Percentiles rank a stretch among this genome's conserved stretches.
Evolutionary conservation across 2,329 filamentous ascomycete species (phyloP).

Genomic region (Chrysosporium keratinophilum): DNA sequence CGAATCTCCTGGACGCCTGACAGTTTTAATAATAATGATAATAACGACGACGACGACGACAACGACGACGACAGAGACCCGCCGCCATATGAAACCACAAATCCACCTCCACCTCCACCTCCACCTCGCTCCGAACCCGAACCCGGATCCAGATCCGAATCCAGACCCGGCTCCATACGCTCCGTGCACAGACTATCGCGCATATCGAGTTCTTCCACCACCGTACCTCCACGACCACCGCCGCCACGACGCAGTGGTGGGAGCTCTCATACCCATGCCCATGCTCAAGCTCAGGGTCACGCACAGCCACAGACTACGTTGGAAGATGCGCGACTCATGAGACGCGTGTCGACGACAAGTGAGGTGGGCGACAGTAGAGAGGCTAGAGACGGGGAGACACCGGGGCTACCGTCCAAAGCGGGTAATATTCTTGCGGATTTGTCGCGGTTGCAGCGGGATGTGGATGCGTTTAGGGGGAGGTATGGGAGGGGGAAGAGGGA

Average conservation of each 20-base stretch:
- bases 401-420: slow-evolving; percentile 33
- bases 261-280: slow-evolving; percentile 31
- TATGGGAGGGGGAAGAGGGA: slow-evolving; percentile 17
- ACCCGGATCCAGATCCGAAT: no score
- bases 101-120: no score
- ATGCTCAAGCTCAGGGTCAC: no score
- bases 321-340: slow-evolving; percentile 27
- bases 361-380: background rate
- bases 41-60: no score
- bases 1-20: background rate
- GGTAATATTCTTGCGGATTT: slow-evolving; percentile 62
- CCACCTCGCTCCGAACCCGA: no score
- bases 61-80: no score
- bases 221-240: slow-evolving; percentile 36
- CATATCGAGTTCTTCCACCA: slow-evolving; percentile 22
- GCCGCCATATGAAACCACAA: no score
- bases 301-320: background rate
- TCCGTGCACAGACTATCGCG: slow-evolving; percentile 18
- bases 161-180: slow-evolving; percentile 8
- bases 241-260: slow-evolving; percentile 39
- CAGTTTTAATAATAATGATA: no score
- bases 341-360: slow-evolving; percentile 17
- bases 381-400: background rate
- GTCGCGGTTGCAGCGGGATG: slow-evolving; percentile 60
- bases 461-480: slow-evolving; percentile 48